Conservation (phyloP, 1,139 yeast species). For the Hyphopichia fennica region DNA sequence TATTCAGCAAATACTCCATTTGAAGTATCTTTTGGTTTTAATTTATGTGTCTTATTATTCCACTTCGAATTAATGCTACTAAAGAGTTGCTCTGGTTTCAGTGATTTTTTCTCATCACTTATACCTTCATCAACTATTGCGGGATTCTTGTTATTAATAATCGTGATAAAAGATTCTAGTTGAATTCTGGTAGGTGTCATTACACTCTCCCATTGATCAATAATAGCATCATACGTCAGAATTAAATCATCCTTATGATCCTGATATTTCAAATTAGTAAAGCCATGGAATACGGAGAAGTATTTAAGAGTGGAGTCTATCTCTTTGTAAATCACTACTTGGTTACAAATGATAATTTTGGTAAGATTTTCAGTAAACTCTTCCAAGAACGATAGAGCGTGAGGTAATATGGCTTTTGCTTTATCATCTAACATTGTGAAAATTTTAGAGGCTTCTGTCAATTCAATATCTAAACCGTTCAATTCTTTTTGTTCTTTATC, state of each 20-base stretch:
- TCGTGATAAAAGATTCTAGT: constrained; percentile 35
- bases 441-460: constrained; percentile 28
- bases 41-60: constrained; percentile 22
- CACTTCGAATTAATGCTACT: constrained; percentile 24
- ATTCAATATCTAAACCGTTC: constrained; percentile 26
- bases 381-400: constrained; percentile 44
- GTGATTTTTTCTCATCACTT: constrained; percentile 27
- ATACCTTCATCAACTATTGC: constrained; percentile 31
- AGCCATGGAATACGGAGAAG: constrained; percentile 42
- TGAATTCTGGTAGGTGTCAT: constrained; percentile 32
- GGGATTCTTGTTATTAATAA: constrained; percentile 32
- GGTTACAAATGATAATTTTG: constrained; percentile 32
- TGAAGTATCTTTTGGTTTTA: constrained; percentile 27
- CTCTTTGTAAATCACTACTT: constrained; percentile 28
- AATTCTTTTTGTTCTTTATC: constrained; percentile 41
- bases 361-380: constrained; percentile 51
- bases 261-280: constrained; percentile 9
- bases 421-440: constrained; percentile 41
- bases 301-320: constrained; percentile 28
- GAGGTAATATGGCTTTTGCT: constrained; percentile 45
- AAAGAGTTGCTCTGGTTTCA: constrained; percentile 27
- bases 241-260: constrained; percentile 8
- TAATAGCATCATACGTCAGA: constrained; percentile 22
- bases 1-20: constrained; percentile 36
- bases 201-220: constrained; percentile 34